Conservation (phyloP, 345 rosid genomes). For the Brassica cretica region DNA sequence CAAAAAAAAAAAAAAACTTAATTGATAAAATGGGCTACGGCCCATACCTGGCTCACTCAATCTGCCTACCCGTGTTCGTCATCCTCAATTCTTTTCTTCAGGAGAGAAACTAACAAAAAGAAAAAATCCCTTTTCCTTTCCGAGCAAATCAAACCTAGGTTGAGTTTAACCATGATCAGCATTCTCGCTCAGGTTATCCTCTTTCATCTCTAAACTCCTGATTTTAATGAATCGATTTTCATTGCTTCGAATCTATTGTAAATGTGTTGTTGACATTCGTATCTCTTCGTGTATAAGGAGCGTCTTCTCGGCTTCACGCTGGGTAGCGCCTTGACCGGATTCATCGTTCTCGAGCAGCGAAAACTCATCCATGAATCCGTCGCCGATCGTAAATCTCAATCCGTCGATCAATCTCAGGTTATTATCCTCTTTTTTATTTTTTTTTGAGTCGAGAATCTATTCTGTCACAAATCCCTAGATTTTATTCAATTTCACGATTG, state of each 20-base stretch:
- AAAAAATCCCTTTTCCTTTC: background rate
- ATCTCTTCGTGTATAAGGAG: conserved; percentile 24
- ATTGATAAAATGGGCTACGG: background rate
- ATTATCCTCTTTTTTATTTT: background rate
- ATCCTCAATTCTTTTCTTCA: background rate
- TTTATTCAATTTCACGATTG: conserved; percentile 4
- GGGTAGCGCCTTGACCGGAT: conserved; percentile 60
- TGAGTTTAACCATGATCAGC: conserved; percentile 35
- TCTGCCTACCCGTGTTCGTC: background rate
- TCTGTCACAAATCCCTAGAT: conserved; percentile 35
- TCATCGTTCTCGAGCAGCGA: conserved; percentile 69
- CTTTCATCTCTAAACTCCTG: background rate
- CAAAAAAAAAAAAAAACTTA: too few relatives aligned
- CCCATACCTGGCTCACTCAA: background rate
- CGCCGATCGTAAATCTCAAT: conserved; percentile 40
- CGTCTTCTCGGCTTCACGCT: conserved; percentile 75
- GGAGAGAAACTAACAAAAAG: background rate
- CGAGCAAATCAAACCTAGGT: background rate
- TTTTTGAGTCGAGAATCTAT: background rate
- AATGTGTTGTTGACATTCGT: background rate
- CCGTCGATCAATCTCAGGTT: conserved; percentile 51
- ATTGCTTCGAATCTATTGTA: background rate
- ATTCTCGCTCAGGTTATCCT: conserved; percentile 38
- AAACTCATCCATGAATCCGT: conserved; percentile 61
- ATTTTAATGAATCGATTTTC: background rate